These are phyloP conservation scores for Chlorella variabilis DNA, from an alignment of 163 green algal genomes.

Conservation along the genomic window DNA sequence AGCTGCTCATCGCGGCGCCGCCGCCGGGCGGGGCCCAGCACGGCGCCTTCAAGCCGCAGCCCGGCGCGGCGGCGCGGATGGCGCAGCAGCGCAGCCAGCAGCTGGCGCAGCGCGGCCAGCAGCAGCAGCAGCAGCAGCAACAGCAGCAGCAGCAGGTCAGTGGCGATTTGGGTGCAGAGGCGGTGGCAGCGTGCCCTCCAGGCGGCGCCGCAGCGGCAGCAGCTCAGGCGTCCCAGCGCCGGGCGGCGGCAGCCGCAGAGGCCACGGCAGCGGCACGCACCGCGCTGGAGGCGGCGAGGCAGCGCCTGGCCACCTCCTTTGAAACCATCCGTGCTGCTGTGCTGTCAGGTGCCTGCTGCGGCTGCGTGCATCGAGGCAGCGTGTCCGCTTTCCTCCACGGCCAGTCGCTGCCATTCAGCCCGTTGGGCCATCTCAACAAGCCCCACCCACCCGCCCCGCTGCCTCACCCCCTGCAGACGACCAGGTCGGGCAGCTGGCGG, in stretches of 20 bases:
- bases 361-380: background rate
- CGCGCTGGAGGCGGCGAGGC: background rate
- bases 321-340: slow-evolving; percentile 11
- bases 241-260: background rate
- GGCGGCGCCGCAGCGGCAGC: background rate
- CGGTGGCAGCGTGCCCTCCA: no score
- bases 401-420: background rate
- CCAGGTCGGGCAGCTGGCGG: slow-evolving; percentile 16
- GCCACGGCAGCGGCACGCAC: background rate
- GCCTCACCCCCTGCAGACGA: background rate
- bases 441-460: background rate
- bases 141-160: background rate
- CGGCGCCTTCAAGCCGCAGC: background rate
- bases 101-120: slow-evolving; percentile 4
- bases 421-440: background rate
- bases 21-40: background rate
- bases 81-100: slow-evolving; percentile 5
- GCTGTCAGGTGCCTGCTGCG: slow-evolving; percentile 4
- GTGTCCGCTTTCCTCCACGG: no score
- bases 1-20: background rate
- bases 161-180: no score
- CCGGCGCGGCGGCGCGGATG: background rate
- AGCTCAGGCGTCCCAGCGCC: background rate
- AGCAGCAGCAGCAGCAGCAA: slow-evolving; percentile 16
- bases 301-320: background rate